phyloP scores from a whole-genome alignment of 768 basidiomycete genomes.

The Mycena alexandri region DNA sequence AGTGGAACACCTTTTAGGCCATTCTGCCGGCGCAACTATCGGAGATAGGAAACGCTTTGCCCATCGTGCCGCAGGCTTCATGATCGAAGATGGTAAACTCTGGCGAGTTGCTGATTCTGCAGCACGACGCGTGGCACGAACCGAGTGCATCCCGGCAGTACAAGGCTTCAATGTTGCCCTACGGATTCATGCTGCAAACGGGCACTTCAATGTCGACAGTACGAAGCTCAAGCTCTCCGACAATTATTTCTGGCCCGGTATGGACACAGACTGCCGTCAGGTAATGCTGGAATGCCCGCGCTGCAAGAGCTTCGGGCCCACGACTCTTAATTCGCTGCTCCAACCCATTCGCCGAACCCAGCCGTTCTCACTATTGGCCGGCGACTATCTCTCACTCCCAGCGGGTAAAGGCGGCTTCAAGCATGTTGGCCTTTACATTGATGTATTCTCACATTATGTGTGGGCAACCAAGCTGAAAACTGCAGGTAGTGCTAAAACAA shows the following conservation, averaged over 20 bases:
- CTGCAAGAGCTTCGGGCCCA: too few relatives aligned
- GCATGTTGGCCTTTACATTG: too few relatives aligned
- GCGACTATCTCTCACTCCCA: too few relatives aligned
- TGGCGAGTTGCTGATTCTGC: slow-evolving; percentile 20
- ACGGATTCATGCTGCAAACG: slow-evolving; percentile 20
- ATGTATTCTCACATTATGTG: too few relatives aligned
- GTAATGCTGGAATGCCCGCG: too few relatives aligned
- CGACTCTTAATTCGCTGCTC: too few relatives aligned
- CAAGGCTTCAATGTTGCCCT: slow-evolving; percentile 20
- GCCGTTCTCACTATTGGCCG: too few relatives aligned
- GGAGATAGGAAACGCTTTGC: slow-evolving; percentile 1
- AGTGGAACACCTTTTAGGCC: slow-evolving; percentile 12
- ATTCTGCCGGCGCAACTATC: slow-evolving; percentile 24
- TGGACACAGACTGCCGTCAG: too few relatives aligned
- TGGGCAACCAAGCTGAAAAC: neutral
- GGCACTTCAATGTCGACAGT: slow-evolving; percentile 41
- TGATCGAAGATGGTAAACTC: slow-evolving; percentile 32
- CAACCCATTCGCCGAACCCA: too few relatives aligned
- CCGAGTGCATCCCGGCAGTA: slow-evolving; percentile 15
- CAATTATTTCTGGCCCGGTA: too few relatives aligned
- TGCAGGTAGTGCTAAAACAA: neutral
- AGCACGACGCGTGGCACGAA: slow-evolving; percentile 9
- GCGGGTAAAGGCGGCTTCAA: too few relatives aligned
- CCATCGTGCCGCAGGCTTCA: slow-evolving; percentile 13
- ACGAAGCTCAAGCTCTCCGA: slow-evolving; percentile 36